Evolutionary conservation across 768 basidiomycete species (phyloP).

Genomic region (Candolleomyces eurysporus): DNA sequence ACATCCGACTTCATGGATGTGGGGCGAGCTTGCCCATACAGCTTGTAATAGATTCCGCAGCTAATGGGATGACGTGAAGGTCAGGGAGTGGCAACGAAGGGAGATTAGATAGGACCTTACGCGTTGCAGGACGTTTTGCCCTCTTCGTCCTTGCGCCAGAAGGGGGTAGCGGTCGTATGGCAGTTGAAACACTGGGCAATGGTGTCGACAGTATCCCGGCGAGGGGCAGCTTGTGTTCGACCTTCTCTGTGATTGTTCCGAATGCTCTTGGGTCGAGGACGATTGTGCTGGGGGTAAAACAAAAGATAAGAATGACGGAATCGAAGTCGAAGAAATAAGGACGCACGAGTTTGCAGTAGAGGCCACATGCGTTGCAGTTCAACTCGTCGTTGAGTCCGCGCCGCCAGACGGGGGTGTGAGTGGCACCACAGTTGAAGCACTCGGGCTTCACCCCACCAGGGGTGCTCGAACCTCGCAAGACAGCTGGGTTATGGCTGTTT

Average conservation of each 20-base stretch:
- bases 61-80: constrained; percentile 32
- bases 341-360: constrained; percentile 83
- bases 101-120: constrained; percentile 41
- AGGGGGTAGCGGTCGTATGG: constrained; percentile 83
- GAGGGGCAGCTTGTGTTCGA: constrained; percentile 59
- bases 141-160: constrained; percentile 90
- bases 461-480: constrained; percentile 33
- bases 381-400: constrained; percentile 84
- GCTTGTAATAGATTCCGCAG: constrained; percentile 82
- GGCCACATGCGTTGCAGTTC: constrained; percentile 86
- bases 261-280: constrained; percentile 87
- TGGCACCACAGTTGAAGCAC: constrained; percentile 86
- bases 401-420: constrained; percentile 85
- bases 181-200: constrained; percentile 89
- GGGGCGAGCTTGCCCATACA: constrained; percentile 82
- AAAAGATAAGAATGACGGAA: constrained; percentile 12
- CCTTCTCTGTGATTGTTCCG: constrained; percentile 73
- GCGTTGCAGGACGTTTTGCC: constrained; percentile 91
- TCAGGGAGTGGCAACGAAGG: background rate
- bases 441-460: constrained; percentile 72
- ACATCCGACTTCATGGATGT: constrained; percentile 92
- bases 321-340: constrained; percentile 4
- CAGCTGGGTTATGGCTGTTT: constrained; percentile 50
- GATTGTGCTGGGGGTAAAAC: constrained; percentile 62
- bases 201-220: constrained; percentile 71